A percentile compares a stretch with the other conserved stretches of the same genome.
Evolutionary conservation across 2,329 filamentous ascomycete genomes (phyloP).

Genomic region (Zelopaecilomyces penicillatus): DNA sequence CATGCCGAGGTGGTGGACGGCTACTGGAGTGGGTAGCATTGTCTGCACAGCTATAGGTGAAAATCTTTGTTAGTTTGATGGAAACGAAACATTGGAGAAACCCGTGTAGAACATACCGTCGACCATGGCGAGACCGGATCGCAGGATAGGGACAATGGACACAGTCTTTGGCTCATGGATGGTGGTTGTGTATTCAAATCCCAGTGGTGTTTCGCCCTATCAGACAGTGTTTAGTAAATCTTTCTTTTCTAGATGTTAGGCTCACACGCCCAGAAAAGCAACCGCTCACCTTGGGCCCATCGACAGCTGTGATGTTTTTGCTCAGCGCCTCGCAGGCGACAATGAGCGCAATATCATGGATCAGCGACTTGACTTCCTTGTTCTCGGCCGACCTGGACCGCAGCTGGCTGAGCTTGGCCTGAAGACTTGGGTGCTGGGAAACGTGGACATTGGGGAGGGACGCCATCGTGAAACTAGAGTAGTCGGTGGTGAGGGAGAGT

Average conservation of each 20-base stretch:
- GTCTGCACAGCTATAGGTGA: constrained; percentile 60
- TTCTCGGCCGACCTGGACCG: constrained; percentile 63
- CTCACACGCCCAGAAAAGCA: background rate
- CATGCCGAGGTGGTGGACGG: constrained; percentile 88
- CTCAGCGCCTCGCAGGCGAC: constrained; percentile 75
- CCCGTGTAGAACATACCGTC: constrained; percentile 47
- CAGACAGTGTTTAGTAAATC: constrained; percentile 1
- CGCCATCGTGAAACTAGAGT: constrained; percentile 28
- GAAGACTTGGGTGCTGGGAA: constrained; percentile 77
- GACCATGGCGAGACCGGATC: constrained; percentile 85
- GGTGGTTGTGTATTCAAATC: constrained; percentile 62
- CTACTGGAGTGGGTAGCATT: constrained; percentile 70
- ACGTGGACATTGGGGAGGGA: constrained; percentile 61
- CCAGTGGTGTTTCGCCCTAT: constrained; percentile 71
- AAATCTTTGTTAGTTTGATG: background rate
- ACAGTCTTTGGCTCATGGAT: constrained; percentile 57
- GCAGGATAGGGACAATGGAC: constrained; percentile 83
- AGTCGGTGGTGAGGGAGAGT: background rate
- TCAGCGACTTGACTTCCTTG: constrained; percentile 68
- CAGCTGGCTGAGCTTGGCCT: constrained; percentile 82
- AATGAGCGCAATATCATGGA: constrained; percentile 81
- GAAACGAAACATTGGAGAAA: background rate
- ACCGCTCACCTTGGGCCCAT: constrained; percentile 53
- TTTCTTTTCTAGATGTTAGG: background rate
- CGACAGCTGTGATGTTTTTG: constrained; percentile 45